Evolutionary conservation across 2,329 filamentous ascomycete genomes (phyloP), one percentile per base, ranked within the genome.

Genomic region (Exophiala viscosa): DNA sequence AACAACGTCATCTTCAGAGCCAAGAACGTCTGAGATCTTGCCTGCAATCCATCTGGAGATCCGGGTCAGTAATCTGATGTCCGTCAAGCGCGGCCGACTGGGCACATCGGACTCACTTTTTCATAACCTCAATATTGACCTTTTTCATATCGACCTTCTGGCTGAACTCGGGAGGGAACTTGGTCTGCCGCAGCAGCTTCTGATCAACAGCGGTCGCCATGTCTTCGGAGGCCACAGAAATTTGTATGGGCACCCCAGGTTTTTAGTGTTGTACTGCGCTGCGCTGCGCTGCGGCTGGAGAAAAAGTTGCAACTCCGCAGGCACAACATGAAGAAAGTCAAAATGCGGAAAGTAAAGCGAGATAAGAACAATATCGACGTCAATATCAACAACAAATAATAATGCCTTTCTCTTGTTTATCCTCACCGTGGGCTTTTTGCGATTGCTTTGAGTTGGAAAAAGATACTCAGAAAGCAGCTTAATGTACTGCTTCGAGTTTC

Each of bases 91-190:
- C 18, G n/a, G 49, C 45, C 54, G 44, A 7, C 53, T 58, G 50
- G 42, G 47, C 32, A 28, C 7, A 13, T 13, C 5, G 23, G 55
- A 73, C 85, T 66, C 68, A 95, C 88, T 93, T 95, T 80, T 96
- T 96, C 84, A 99, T 95, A 50, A 99, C 88, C 70, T 95, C 90
- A 45, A 96, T 78, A 68, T 99, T 96, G 71, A 99, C 90, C 76
- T 97, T 97, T 63, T 85, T 83, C 83, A 95, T 96, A 76, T 99
- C 91, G 60, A 99, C 93, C 76, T 96, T 96, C 69, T 88, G 85
- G 67, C 82, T 92, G 74, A 97, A 99, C 67, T 96, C 90, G 6
- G 86, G 80, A 41, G 93, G 93, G 60, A 96, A 97, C 67, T 95
- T 96, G 50, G 91, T 97, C 70, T 86, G 85, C 78, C 86, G 88